phyloP scores from a whole-genome alignment of 768 basidiomycete species.

The Auricularia cornea region DNA sequence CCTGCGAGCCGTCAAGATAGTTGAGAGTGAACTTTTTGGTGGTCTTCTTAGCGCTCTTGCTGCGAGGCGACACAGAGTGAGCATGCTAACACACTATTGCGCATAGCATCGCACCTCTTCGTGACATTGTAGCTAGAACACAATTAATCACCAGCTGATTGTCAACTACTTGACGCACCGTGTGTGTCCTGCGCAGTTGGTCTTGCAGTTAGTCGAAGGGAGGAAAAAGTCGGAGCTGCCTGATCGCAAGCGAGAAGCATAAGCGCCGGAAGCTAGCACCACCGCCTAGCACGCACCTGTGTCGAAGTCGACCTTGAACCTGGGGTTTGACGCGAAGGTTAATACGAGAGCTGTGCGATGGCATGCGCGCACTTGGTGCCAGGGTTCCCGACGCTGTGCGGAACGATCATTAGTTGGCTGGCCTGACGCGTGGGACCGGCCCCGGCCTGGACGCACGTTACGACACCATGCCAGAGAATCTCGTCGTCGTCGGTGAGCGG shows the following conservation, averaged over 20 bases:
- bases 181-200: not conserved
- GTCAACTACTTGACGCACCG: not conserved
- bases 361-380: not conserved
- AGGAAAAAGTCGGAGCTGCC: not conserved
- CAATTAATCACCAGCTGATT: not conserved
- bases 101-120: not conserved
- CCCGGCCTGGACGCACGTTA: not conserved
- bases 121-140: not conserved
- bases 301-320: not conserved
- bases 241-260: not conserved
- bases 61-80: not conserved
- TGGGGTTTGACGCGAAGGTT: not conserved
- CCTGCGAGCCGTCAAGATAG: constrained; percentile 43
- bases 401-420: not conserved
- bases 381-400: not conserved
- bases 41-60: not conserved
- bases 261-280: not conserved
- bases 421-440: not conserved
- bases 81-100: not conserved
- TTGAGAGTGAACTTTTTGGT: constrained; percentile 30
- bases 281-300: not conserved
- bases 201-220: not conserved
- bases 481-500: not conserved
- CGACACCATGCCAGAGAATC: not conserved
- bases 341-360: not conserved